These are phyloP conservation scores for Leccinum pseudoinsigne DNA, from an alignment of 1,284 basidiomycete species.

Conservation along the genomic window DNA sequence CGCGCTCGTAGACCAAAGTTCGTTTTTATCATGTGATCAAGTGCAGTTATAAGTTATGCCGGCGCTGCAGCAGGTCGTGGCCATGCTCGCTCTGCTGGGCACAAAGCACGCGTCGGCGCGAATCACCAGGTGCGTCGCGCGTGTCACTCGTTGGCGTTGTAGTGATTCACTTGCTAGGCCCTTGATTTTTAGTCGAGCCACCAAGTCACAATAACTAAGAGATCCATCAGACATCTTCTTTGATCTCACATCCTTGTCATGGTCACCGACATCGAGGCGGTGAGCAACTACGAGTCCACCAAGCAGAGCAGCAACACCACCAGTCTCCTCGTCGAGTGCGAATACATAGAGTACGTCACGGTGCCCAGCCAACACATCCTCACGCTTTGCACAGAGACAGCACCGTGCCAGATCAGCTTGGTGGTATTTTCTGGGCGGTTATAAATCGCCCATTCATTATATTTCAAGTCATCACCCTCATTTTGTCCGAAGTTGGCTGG, in stretches of 20 bases:
- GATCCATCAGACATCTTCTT: constrained; percentile 55
- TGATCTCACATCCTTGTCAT: constrained; percentile 80
- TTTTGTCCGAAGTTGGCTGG: constrained; percentile 81
- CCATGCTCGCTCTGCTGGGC: too few species aligned
- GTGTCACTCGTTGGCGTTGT: too few species aligned
- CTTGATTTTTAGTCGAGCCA: too few species aligned
- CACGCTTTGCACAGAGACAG: constrained; percentile 49
- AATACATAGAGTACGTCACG: constrained; percentile 71
- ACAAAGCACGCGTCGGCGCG: too few species aligned
- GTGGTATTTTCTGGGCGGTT: constrained; percentile 87
- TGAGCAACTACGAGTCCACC: constrained; percentile 58
- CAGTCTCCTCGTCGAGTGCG: constrained; percentile 51
- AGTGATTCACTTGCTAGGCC: too few species aligned
- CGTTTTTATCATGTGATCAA: too few species aligned
- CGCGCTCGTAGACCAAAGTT: too few species aligned
- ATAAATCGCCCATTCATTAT: constrained; percentile 83
- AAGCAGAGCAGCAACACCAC: constrained; percentile 38
- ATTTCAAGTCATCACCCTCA: constrained; percentile 75
- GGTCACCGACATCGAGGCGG: constrained; percentile 76
- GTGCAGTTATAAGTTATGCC: too few species aligned
- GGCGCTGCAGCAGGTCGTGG: too few species aligned
- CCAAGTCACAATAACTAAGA: too few species aligned
- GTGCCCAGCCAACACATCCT: constrained; percentile 1
- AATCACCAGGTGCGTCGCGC: too few species aligned
- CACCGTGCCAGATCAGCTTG: constrained; percentile 88